phyloP scores from a whole-genome alignment of 768 basidiomycete genomes.

The Suillus hirtellus region DNA sequence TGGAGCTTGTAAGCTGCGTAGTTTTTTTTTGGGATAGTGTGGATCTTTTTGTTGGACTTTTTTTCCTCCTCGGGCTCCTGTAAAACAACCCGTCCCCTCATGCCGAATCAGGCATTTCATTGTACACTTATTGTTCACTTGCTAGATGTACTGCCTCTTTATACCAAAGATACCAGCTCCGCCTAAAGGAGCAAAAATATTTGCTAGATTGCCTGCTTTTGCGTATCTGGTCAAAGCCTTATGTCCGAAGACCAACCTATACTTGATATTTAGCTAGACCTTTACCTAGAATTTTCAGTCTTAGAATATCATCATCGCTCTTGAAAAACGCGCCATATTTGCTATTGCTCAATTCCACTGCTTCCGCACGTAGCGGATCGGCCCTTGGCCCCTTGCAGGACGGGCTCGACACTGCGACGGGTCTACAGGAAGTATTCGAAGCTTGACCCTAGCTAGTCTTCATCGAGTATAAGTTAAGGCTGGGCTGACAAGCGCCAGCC shows the following conservation, averaged over 20 bases:
- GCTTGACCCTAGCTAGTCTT: background rate
- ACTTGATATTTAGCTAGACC: background rate
- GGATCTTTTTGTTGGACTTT: background rate
- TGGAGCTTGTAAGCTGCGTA: slow-evolving; percentile 23
- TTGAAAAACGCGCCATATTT: background rate
- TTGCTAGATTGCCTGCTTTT: background rate
- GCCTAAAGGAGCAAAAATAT: background rate
- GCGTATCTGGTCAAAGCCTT: background rate
- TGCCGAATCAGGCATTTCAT: background rate
- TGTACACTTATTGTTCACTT: slow-evolving; percentile 6
- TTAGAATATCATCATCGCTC: background rate
- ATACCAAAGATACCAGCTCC: slow-evolving; percentile 3
- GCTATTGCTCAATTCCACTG: background rate
- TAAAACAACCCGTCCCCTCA: background rate
- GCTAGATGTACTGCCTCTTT: slow-evolving; percentile 2
- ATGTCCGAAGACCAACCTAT: background rate
- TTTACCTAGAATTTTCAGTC: background rate
- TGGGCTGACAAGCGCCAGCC: background rate
- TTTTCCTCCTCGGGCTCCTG: background rate
- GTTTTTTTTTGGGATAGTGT: background rate
- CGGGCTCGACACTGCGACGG: background rate
- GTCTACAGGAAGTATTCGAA: background rate
- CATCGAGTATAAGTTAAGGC: background rate
- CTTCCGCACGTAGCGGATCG: background rate
- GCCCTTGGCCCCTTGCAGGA: background rate